Percentiles rank a stretch among this genome's conserved stretches.
These are phyloP conservation scores for Pelagophyceae sp. DNA, from an alignment of 352 stramenopile species.

Conservation along the genomic window DNA sequence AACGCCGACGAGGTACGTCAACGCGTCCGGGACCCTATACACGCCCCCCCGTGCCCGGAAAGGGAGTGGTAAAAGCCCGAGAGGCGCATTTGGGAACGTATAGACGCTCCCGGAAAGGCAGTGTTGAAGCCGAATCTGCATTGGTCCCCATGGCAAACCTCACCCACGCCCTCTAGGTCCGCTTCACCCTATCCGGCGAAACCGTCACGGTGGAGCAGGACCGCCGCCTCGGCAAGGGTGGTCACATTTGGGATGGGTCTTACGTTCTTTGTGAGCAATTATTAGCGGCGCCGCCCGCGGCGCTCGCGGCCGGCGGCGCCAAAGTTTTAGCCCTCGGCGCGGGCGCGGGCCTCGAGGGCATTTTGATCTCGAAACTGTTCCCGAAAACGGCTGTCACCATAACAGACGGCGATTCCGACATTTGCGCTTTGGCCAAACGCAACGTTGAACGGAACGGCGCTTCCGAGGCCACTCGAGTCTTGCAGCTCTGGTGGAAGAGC, in stretches of 20 bases:
- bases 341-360: constrained; percentile 1
- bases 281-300: neutral
- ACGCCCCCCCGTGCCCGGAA: no score
- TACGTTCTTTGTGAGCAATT: constrained; percentile 1
- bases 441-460: neutral
- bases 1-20: constrained; percentile 5
- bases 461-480: neutral
- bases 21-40: no score
- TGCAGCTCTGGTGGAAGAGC: neutral
- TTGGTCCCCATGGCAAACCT: no score
- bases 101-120: no score
- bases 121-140: no score
- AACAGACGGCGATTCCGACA: neutral
- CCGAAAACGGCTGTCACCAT: neutral
- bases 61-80: no score
- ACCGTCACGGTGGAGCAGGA: neutral
- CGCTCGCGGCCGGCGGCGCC: neutral
- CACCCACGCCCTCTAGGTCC: no score
- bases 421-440: neutral
- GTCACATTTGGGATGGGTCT: constrained; percentile 12
- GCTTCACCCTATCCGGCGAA: neutral
- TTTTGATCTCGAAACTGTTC: neutral
- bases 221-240: neutral
- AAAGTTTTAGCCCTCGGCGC: constrained; percentile 2
- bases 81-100: no score